phyloP scores from a whole-genome alignment of 2,329 filamentous ascomycete species.

The Dactylellina drechsleri region DNA sequence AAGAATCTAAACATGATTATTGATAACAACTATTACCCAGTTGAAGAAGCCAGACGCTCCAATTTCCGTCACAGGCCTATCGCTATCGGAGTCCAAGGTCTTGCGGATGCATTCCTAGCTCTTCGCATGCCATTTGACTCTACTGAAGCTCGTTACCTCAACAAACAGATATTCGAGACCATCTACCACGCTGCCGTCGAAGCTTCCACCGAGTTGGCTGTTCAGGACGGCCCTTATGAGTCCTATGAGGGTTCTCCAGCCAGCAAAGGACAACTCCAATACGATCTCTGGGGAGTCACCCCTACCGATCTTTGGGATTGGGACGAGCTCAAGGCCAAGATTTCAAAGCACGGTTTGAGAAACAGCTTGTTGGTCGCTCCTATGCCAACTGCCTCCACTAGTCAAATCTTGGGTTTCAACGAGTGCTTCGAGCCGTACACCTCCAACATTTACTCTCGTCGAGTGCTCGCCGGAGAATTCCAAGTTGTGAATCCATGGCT shows the following conservation, averaged over 20 bases:
- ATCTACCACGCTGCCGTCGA: slow-evolving; percentile 97
- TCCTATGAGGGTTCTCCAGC: slow-evolving; percentile 93
- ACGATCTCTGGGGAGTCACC: slow-evolving; percentile 97
- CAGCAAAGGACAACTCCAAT: slow-evolving; percentile 94
- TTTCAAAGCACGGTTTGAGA: slow-evolving; percentile 90
- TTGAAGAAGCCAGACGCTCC: slow-evolving; percentile 89
- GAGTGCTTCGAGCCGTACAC: slow-evolving; percentile 99
- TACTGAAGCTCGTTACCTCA: slow-evolving; percentile 88
- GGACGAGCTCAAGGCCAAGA: slow-evolving; percentile 85
- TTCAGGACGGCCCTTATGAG: slow-evolving; percentile 83
- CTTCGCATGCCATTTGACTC: slow-evolving; percentile 97
- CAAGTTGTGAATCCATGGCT: slow-evolving; percentile 99
- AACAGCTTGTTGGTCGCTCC: slow-evolving; percentile 95
- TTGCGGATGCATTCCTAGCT: slow-evolving; percentile 97
- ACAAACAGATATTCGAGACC: slow-evolving; percentile 99
- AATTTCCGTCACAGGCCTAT: slow-evolving; percentile 98
- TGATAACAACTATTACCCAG: slow-evolving; percentile 98
- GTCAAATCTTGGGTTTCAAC: slow-evolving; percentile 98
- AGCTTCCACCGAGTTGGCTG: slow-evolving; percentile 85
- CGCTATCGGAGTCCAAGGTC: slow-evolving; percentile 94
- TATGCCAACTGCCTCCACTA: slow-evolving; percentile 97
- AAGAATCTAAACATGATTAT: slow-evolving; percentile 98
- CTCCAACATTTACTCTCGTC: slow-evolving; percentile 98
- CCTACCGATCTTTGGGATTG: slow-evolving; percentile 97
- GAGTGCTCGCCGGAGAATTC: slow-evolving; percentile 97